phyloP scores from a whole-genome alignment of 2,329 filamentous ascomycete species.

The Rhytidhysteron rufulum region DNA sequence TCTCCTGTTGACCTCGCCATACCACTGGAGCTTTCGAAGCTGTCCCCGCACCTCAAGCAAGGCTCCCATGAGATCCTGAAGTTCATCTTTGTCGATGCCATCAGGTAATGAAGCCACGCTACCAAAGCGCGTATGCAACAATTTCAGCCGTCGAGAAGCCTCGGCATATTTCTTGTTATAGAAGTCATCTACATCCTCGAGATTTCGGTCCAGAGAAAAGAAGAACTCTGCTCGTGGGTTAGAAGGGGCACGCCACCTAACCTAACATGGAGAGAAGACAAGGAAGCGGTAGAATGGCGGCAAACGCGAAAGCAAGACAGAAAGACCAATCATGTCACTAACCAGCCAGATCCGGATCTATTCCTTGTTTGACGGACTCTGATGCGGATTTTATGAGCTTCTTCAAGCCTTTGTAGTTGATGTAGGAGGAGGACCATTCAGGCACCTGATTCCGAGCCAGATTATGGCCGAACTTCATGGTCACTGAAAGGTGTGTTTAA shows the following conservation, averaged over 20 bases:
- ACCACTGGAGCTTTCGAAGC: slow-evolving; percentile 91
- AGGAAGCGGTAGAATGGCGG: background rate
- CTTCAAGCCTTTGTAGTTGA: slow-evolving; percentile 90
- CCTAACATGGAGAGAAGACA: too few relatives aligned
- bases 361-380: slow-evolving; percentile 61
- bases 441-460: slow-evolving; percentile 80
- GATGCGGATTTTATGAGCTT: slow-evolving; percentile 86
- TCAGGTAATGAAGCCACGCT: slow-evolving; percentile 64
- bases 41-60: slow-evolving; percentile 84
- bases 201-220: slow-evolving; percentile 91
- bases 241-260: background rate
- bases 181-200: slow-evolving; percentile 94
- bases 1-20: slow-evolving; percentile 90
- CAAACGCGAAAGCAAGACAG: slow-evolving; percentile 4
- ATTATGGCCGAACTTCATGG: slow-evolving; percentile 50
- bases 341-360: slow-evolving; percentile 87
- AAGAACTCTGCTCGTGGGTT: slow-evolving; percentile 71
- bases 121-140: slow-evolving; percentile 86
- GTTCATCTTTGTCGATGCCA: slow-evolving; percentile 79
- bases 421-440: slow-evolving; percentile 80
- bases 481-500: background rate
- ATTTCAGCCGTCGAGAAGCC: slow-evolving; percentile 74
- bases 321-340: too few relatives aligned
- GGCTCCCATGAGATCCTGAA: slow-evolving; percentile 85
- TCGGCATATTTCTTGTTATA: slow-evolving; percentile 96